phyloP scores from a whole-genome alignment of 768 basidiomycete species.

The Paxillus ammoniavirescens region DNA sequence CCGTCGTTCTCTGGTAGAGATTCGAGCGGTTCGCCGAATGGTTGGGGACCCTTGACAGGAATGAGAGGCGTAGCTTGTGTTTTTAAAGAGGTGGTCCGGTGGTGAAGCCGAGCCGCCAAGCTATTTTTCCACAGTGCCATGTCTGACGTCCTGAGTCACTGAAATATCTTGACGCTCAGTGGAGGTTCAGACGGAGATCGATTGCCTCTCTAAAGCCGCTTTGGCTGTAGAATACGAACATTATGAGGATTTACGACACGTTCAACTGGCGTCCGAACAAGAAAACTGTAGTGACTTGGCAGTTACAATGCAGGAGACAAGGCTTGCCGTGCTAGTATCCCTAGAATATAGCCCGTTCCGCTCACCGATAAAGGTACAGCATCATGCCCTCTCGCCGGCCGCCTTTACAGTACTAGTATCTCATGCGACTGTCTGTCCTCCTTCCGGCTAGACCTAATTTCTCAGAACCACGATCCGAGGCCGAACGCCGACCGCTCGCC shows the following conservation, averaged over 20 bases:
- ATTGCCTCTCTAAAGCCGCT: conserved; percentile 8
- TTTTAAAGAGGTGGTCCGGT: conserved; percentile 8
- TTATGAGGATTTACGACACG: not conserved
- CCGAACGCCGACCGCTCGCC: no score
- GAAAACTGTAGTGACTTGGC: no score
- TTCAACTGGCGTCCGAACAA: no score
- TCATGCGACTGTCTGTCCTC: not conserved
- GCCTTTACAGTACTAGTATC: not conserved
- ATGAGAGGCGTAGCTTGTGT: conserved; percentile 18
- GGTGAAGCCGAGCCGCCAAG: conserved; percentile 15
- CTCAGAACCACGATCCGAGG: no score
- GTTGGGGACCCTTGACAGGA: not conserved
- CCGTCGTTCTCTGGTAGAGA: conserved; percentile 11
- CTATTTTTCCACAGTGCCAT: conserved; percentile 9
- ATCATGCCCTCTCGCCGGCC: no score
- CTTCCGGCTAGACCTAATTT: no score
- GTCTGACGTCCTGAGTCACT: not conserved
- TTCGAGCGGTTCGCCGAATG: conserved; percentile 6
- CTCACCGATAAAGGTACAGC: no score
- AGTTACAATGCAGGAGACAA: not conserved
- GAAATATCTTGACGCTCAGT: no score
- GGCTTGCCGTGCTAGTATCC: no score
- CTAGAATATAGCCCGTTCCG: no score
- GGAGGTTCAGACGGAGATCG: not conserved
- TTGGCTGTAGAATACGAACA: not conserved